phyloP scores from a whole-genome alignment of 129 eudicot species.

The Apium graveolens region DNA sequence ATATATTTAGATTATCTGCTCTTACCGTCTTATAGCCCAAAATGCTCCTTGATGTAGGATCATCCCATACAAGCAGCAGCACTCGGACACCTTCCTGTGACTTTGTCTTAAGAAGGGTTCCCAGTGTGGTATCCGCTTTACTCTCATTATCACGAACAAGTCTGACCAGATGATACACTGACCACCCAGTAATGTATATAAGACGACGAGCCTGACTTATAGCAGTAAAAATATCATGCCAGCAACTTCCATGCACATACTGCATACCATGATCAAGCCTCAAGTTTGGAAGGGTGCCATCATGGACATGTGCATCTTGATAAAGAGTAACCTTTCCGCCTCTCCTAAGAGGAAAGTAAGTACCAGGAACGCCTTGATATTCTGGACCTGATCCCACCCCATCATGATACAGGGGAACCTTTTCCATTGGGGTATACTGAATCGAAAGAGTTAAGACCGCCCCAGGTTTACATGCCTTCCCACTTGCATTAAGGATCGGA shows the following conservation, averaged over 20 bases:
- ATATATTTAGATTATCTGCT: background rate
- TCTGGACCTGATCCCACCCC: slow-evolving; percentile 64
- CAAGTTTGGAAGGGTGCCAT: slow-evolving; percentile 46
- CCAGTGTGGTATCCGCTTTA: slow-evolving; percentile 40
- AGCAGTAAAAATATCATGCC: slow-evolving; percentile 79
- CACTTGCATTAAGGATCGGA: slow-evolving; percentile 53
- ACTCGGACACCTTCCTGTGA: slow-evolving; percentile 92
- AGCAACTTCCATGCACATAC: slow-evolving; percentile 65
- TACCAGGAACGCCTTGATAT: slow-evolving; percentile 69
- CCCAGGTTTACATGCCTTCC: slow-evolving; percentile 66
- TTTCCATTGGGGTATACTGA: slow-evolving; percentile 63
- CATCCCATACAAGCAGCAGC: slow-evolving; percentile 92
- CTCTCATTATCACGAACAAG: slow-evolving; percentile 64
- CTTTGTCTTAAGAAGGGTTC: slow-evolving; percentile 69
- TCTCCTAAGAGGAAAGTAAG: slow-evolving; percentile 79
- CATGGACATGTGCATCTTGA: slow-evolving; percentile 89
- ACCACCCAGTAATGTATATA: slow-evolving; percentile 92
- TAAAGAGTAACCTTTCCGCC: slow-evolving; percentile 74
- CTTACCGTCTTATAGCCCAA: slow-evolving; percentile 60
- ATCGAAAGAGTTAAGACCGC: slow-evolving; percentile 57
- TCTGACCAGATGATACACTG: slow-evolving; percentile 63
- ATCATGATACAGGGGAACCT: slow-evolving; percentile 40
- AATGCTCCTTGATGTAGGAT: slow-evolving; percentile 81
- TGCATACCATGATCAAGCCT: slow-evolving; percentile 47
- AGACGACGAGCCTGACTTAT: slow-evolving; percentile 67